Percentiles rank a stretch among this genome's conserved stretches.
phyloP scores from a whole-genome alignment of 441 rosid genomes.

The Populus trichocarpa region DNA sequence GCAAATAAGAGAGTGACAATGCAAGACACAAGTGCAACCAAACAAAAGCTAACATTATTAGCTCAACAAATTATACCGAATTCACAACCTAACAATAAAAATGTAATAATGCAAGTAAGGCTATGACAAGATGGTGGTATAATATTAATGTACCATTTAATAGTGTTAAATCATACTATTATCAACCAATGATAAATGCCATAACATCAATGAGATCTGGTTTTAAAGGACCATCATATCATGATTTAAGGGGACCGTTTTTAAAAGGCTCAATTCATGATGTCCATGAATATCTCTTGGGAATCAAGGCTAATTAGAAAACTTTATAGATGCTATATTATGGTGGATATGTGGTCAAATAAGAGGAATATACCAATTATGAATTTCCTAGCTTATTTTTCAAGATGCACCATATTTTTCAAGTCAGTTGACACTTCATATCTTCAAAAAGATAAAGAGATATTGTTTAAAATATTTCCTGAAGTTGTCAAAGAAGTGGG shows the following conservation, averaged over 20 bases:
- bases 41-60: not conserved
- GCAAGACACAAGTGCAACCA: not conserved
- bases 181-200: not conserved
- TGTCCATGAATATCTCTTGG: not conserved
- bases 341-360: not conserved
- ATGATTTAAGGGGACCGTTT: not conserved
- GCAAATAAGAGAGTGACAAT: not conserved
- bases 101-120: not conserved
- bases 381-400: not conserved
- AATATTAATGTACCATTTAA: not conserved
- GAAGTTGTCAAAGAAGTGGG: not conserved
- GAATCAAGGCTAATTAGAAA: not conserved
- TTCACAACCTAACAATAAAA: not conserved
- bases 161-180: not conserved
- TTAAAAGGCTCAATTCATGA: not conserved
- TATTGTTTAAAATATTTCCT: not conserved
- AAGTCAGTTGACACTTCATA: not conserved
- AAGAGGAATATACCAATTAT: not conserved
- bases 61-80: not conserved
- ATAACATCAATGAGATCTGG: not conserved
- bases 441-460: not conserved
- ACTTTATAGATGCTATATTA: not conserved
- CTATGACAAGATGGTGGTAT: not conserved
- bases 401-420: not conserved
- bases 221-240: conserved; percentile 1